A percentile compares a stretch with the other conserved stretches of the same genome.
phyloP scores from a whole-genome alignment of 805 yeast species.

The Zygosaccharomyces rouxii region DNA sequence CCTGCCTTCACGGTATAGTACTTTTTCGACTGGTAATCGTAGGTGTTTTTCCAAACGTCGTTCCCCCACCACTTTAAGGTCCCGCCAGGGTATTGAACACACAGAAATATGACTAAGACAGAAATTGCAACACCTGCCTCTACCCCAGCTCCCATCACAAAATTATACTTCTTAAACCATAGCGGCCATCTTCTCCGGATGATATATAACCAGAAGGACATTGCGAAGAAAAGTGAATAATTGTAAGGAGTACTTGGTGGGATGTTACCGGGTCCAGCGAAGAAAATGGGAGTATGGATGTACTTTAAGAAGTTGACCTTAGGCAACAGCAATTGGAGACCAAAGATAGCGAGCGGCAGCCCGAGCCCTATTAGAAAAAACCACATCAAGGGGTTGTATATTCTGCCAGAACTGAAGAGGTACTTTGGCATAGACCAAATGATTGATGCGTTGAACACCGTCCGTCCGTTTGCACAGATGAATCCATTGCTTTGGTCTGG shows the following conservation, averaged over 20 bases:
- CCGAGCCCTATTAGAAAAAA: constrained; percentile 52
- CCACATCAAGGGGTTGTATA: constrained; percentile 53
- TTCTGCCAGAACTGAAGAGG: constrained; percentile 45
- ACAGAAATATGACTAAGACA: constrained; percentile 50
- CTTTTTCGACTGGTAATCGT: constrained; percentile 36
- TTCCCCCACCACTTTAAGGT: constrained; percentile 58
- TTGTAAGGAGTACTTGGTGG: constrained; percentile 76
- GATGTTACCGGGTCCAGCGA: constrained; percentile 54
- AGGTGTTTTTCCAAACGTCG: constrained; percentile 41
- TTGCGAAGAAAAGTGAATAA: constrained; percentile 49
- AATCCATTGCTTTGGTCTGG: constrained; percentile 41
- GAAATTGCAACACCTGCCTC: constrained; percentile 62
- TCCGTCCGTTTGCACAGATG: constrained; percentile 40
- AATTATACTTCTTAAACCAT: constrained; percentile 62
- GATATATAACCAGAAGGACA: constrained; percentile 43
- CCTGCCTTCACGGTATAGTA: constrained; percentile 38
- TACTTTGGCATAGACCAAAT: constrained; percentile 52
- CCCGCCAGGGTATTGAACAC: constrained; percentile 45
- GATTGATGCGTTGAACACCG: constrained; percentile 49
- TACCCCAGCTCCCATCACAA: constrained; percentile 56
- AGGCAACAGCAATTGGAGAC: constrained; percentile 30
- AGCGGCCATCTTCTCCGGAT: constrained; percentile 44
- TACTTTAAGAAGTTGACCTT: constrained; percentile 32
- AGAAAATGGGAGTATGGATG: constrained; percentile 60
- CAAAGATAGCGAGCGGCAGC: constrained; percentile 36